These are phyloP conservation scores for Talaromyces stipitatus DNA, from an alignment of 495 filamentous ascomycete genomes.

Conservation along the genomic window DNA sequence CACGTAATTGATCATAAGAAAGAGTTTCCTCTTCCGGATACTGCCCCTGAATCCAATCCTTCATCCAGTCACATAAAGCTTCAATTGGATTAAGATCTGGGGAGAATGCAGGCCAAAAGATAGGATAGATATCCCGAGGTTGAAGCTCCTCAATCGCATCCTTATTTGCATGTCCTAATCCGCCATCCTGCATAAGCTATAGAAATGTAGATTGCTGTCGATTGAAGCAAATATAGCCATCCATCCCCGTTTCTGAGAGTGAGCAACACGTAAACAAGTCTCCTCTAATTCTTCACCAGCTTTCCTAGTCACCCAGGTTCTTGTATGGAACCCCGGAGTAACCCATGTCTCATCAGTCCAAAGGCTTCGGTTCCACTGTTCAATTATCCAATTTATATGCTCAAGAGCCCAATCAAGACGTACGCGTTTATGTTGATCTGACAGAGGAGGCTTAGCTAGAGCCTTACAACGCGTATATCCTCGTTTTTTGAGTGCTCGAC, in stretches of 20 bases:
- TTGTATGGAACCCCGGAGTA: constrained; percentile 7
- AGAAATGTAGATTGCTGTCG: background rate
- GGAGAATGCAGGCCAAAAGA: background rate
- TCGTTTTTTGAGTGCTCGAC: constrained; percentile 17
- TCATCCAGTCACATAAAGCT: background rate
- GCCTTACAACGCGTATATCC: constrained; percentile 19
- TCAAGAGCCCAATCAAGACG: background rate
- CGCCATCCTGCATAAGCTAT: background rate
- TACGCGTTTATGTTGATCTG: constrained; percentile 6
- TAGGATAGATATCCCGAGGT: background rate
- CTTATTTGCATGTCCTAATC: background rate
- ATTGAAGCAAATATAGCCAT: background rate
- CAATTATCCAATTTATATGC: constrained; percentile 3
- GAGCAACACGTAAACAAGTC: background rate
- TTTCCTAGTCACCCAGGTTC: constrained; percentile 4
- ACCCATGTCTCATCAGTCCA: constrained; percentile 11
- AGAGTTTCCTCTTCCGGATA: background rate
- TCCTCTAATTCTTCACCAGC: background rate
- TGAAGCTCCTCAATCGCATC: background rate
- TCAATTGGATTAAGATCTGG: background rate
- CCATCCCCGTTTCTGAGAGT: background rate
- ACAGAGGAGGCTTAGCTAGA: constrained; percentile 13
- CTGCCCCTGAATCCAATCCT: background rate
- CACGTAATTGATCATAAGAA: background rate
- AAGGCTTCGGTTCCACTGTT: constrained; percentile 8